Evolutionary conservation across 148 eudicot species (phyloP).

Genomic region (Camellia japonica): DNA sequence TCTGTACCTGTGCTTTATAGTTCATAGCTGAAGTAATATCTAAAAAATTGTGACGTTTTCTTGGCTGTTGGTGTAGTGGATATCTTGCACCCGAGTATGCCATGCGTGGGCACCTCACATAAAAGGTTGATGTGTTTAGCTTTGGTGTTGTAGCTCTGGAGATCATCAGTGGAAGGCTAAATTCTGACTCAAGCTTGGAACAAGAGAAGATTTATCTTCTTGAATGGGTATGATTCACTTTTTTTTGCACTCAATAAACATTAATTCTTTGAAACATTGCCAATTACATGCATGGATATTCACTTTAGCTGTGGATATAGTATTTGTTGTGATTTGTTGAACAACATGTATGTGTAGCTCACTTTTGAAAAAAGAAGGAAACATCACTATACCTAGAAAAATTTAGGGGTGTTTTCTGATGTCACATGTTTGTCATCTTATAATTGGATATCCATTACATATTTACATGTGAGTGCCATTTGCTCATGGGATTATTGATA

Average conservation of each 20-base stretch:
- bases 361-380: too few species aligned
- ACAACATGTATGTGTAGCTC: too few species aligned
- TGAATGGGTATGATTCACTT: conserved; percentile 64
- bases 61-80: conserved; percentile 40
- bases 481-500: too few species aligned
- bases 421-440: too few species aligned
- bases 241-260: background rate
- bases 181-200: conserved; percentile 51
- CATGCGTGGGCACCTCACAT: conserved; percentile 89
- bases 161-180: conserved; percentile 76
- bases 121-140: conserved; percentile 86
- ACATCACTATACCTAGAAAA: too few species aligned
- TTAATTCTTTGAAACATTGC: background rate
- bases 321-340: too few species aligned
- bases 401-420: too few species aligned
- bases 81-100: conserved; percentile 95
- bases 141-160: conserved; percentile 88
- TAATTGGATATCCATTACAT: too few species aligned
- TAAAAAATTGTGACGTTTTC: background rate
- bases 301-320: too few species aligned
- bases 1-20: too few species aligned
- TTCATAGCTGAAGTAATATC: background rate
- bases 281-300: background rate
- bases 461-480: too few species aligned
- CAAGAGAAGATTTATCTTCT: conserved; percentile 69